These are phyloP conservation scores for Schizosaccharomyces osmophilus DNA, from an alignment of 805 yeast species.

Conservation along the genomic window DNA sequence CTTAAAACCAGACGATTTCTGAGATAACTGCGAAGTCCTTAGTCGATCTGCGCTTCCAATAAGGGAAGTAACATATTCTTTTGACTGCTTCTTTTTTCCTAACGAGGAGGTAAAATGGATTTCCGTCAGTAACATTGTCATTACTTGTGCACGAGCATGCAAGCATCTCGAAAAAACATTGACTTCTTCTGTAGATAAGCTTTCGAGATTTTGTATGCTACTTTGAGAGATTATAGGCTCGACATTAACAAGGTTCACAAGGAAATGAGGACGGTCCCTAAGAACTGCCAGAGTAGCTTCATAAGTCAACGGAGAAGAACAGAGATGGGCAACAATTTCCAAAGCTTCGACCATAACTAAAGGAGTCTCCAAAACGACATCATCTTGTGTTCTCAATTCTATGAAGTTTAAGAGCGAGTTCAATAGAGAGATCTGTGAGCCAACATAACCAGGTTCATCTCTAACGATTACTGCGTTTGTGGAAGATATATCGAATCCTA, in stretches of 20 bases:
- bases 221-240: not conserved
- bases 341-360: not conserved
- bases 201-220: not conserved
- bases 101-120: not conserved
- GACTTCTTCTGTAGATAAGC: not conserved
- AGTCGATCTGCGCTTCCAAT: not conserved
- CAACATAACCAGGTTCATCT: not conserved
- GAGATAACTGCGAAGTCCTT: not conserved
- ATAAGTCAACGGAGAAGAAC: not conserved
- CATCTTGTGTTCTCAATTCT: not conserved
- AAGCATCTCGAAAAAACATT: not conserved
- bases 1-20: not conserved
- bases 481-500: not conserved
- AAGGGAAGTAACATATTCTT: not conserved
- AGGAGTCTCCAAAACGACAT: not conserved
- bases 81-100: not conserved
- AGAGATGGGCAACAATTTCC: not conserved
- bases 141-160: not conserved
- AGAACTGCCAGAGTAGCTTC: not conserved
- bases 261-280: not conserved
- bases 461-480: not conserved
- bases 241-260: not conserved
- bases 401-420: not conserved
- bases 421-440: not conserved
- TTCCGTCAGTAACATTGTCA: not conserved